Conservation (phyloP, 306 rosid species). For the Vigna reflexopilosa region DNA sequence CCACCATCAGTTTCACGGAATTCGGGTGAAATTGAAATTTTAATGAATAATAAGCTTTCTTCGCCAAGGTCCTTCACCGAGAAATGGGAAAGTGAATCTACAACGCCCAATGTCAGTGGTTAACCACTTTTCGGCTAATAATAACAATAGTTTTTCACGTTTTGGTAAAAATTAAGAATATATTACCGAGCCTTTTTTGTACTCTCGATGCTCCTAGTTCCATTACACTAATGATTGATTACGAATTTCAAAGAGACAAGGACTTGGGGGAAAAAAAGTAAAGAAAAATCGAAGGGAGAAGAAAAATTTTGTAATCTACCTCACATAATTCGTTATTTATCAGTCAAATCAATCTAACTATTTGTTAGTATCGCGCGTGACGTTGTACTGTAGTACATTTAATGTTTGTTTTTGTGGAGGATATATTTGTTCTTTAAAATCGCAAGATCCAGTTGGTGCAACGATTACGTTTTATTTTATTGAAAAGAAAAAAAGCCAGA, state of each 20-base stretch:
- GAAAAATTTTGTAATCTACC: neutral
- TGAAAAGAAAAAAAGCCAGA: neutral
- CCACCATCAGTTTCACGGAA: conserved; percentile 45
- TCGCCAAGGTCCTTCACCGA: conserved; percentile 57
- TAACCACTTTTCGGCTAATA: conserved; percentile 15
- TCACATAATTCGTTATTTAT: neutral
- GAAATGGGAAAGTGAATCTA: conserved; percentile 52
- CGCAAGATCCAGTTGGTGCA: neutral
- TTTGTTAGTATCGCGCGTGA: neutral
- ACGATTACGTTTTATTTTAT: neutral
- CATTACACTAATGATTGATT: neutral
- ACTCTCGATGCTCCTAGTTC: neutral
- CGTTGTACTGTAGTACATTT: too few species aligned
- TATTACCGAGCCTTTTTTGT: neutral
- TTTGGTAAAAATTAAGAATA: neutral
- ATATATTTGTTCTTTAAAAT: neutral
- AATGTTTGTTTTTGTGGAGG: too few species aligned
- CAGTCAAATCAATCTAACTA: neutral
- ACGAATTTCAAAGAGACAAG: neutral
- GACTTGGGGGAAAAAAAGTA: neutral
- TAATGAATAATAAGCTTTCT: conserved; percentile 36
- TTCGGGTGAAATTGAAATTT: conserved; percentile 38
- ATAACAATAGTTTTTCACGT: neutral
- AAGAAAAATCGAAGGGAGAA: neutral
- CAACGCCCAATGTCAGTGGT: conserved; percentile 39